Percentiles rank a stretch among this genome's conserved stretches.
Evolutionary conservation across 805 yeast species (phyloP).

Genomic region (Kodamaea leandrae): DNA sequence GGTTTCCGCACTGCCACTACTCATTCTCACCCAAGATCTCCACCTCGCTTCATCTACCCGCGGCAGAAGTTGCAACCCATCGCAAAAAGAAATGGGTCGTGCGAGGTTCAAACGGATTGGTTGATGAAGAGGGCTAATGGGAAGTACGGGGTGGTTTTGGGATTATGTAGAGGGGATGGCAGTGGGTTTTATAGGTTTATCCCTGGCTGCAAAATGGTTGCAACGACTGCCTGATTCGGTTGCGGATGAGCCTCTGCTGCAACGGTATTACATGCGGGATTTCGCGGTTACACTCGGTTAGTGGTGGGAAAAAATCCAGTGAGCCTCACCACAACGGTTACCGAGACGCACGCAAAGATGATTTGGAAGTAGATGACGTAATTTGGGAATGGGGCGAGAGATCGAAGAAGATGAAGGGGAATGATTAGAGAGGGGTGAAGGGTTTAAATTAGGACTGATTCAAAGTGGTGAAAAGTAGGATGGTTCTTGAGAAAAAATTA

Average conservation of each 20-base stretch:
- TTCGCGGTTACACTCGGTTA: background rate
- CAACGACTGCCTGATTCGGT: slow-evolving; percentile 1
- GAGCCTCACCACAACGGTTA: slow-evolving; percentile 1
- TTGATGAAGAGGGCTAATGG: background rate
- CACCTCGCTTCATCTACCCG: no score
- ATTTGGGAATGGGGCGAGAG: background rate
- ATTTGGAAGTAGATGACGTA: background rate
- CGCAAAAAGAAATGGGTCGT: background rate
- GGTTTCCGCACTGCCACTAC: no score
- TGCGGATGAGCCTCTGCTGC: background rate
- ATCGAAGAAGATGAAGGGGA: no score
- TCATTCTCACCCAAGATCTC: no score
- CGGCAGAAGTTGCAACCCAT: background rate
- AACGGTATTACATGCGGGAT: background rate
- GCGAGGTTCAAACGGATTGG: background rate
- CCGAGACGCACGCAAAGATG: background rate
- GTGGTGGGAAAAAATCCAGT: background rate
- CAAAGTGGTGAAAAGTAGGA: no score
- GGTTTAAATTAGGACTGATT: no score
- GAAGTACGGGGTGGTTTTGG: background rate
- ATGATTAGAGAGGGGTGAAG: no score
- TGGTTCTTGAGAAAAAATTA: background rate
- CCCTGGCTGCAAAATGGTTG: slow-evolving; percentile 4
- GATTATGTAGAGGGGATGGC: background rate
- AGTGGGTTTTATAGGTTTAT: background rate